Evolutionary conservation across 2,329 filamentous ascomycete species (phyloP), one percentile per base, ranked within the genome.

Genomic region (Epichloe sibirici): DNA sequence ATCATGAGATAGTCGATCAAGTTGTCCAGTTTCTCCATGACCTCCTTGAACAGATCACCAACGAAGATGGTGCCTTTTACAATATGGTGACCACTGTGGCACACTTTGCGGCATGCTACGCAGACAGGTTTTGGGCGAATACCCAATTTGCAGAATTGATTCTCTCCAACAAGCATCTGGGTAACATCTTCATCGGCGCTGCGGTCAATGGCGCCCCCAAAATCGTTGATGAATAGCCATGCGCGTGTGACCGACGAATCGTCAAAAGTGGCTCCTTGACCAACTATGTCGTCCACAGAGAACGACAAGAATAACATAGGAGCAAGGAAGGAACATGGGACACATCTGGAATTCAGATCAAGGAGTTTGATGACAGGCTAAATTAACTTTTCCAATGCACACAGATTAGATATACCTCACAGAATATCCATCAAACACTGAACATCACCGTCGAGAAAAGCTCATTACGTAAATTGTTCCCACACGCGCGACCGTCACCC

Each of bases 131-230:
- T 15, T 40, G 38, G 38, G 6, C 6, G 15, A 17, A 40, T 40
- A 0, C 0, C 17, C 3, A 11, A 5, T 42, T 42, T 11, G 0
- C 1, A 11, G n/a, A 0, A 11, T 4, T 21, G n/a, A 2, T 17
- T 5, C 0, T 1, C 39, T 21, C 39, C n/a, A 11, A 42, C n/a
- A 21, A 11, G n/a, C 0, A 11, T 4, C 9, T 42, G 0, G 3
- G n/a, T 15, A 1, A 11, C n/a, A 0, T 11, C 0, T 21, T 17
- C 17, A 42, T 42, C 17, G 1, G 3, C 11, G n/a, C 39, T 17
- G 9, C 5, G n/a, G 3, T 21, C 17, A 11, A 9, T 21, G 39
- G n/a, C 3, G 39, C 8, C 2, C n/a, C 39, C n/a, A 11, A 11
- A 21, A 21, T 21, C 1, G 1, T 31, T 31, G 3, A 11, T 1